Base-by-base conservation (phyloP, 2,329 filamentous ascomycete genomes). In the Neofusicoccum ribis region DNA sequence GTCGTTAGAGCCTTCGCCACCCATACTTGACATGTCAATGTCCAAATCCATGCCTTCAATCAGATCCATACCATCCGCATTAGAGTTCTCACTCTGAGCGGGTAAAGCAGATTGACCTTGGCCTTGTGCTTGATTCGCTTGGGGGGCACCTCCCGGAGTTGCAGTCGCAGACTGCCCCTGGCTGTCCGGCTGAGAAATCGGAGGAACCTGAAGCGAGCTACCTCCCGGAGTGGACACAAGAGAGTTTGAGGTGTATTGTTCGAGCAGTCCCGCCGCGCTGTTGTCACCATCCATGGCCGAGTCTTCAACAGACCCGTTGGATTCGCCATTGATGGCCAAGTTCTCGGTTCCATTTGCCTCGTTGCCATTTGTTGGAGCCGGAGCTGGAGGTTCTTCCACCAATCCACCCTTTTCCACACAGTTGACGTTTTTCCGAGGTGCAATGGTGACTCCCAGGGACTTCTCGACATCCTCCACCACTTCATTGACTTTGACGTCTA, bases 331-430 rank as follows among this genome's bases (percentile, higher is more conserved):
- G 41, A 31, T 49, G 27, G 47, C 20, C 14, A 41, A 44, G 7
- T 44, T 54, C 11, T 65, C 63, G 8, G 44, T 14, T 12, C 39
- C 54, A 44, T 51, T 65, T 36, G 39, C 46, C 27, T 66, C 65
- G 36, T 37, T 56, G 50, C 72, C 74, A 36, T 76, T 77, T 44
- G 72, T 68, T 50, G 74, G 72, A 15, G 66, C 70, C 15, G 69
- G 47, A n/a, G 54, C 50, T 15, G 69, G 71, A 5, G 74, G 70
- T 36, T 92, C 87, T 76, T 92, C 80, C 39, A 81, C 79, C 59
- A 87, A 86, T 2, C 92, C 92, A 56, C 92, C 93, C 71, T 91
- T 90, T 72, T 95, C 88, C 49, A 96, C 84, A 51, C 91, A 89
- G 43, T 86, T 84, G 7, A 94, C 83, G 27, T 86, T 83, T 58